Evolutionary conservation across 2,329 filamentous ascomycete genomes (phyloP).

Genomic region (Monascus ruber): DNA sequence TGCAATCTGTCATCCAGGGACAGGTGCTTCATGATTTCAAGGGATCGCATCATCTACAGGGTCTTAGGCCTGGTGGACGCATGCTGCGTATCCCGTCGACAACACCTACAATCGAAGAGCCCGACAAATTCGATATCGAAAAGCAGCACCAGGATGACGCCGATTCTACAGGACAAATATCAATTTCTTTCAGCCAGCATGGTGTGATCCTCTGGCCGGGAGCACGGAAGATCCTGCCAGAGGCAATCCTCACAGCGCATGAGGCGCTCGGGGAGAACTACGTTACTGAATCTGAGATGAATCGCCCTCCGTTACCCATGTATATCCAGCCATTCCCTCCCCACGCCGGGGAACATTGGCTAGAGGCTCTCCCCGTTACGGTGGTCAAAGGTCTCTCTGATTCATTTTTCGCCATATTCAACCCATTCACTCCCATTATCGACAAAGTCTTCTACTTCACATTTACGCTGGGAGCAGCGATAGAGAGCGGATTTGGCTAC

Average conservation of each 20-base stretch:
- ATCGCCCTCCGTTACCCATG: conserved; percentile 33
- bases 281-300: conserved; percentile 39
- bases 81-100: conserved; percentile 4
- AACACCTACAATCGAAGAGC: conserved; percentile 18
- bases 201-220: conserved; percentile 41
- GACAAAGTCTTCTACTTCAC: conserved; percentile 43
- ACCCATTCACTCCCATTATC: conserved; percentile 42
- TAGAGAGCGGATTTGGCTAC: conserved; percentile 41
- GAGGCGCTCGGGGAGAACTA: conserved; percentile 36
- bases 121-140: conserved; percentile 19
- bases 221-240: conserved; percentile 32
- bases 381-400: conserved; percentile 42
- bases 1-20: conserved; percentile 19
- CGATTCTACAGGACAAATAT: conserved; percentile 23
- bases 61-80: conserved; percentile 4
- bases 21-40: conserved; percentile 11
- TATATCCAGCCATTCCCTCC: conserved; percentile 26
- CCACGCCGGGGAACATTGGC: conserved; percentile 30
- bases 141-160: conserved; percentile 14
- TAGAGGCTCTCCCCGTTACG: conserved; percentile 37
- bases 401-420: conserved; percentile 45
- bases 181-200: conserved; percentile 42
- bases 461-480: conserved; percentile 37
- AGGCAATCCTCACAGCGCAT: conserved; percentile 26
- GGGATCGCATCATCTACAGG: conserved; percentile 6